Conservation (phyloP, 148 eudicot genomes). For the Spergularia bocconei region DNA sequence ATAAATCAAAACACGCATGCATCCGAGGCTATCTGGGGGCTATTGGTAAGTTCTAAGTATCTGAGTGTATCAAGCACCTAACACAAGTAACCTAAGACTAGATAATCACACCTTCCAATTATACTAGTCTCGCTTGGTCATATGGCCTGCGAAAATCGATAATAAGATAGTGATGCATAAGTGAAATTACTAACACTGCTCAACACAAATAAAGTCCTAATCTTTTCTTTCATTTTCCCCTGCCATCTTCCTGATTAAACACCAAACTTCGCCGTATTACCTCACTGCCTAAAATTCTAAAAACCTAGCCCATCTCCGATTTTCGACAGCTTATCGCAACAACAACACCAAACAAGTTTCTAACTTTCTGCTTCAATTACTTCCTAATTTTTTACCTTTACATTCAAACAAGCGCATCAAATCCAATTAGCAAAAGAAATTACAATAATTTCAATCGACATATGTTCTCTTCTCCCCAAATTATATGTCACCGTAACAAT, state of each 20-base stretch:
- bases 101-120: neutral
- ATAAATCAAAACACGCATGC: neutral
- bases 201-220: neutral
- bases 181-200: neutral
- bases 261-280: neutral
- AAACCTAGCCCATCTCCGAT: neutral
- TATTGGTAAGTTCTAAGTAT: neutral
- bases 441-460: neutral
- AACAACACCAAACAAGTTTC: neutral
- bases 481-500: neutral
- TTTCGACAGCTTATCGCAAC: neutral
- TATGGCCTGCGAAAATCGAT: neutral
- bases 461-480: neutral
- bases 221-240: neutral
- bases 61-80: neutral
- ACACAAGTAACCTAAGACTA: neutral
- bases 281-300: neutral
- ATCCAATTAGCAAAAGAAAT: too few species aligned
- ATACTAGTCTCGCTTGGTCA: neutral
- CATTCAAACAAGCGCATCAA: neutral
- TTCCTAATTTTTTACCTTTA: neutral
- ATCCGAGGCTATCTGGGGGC: neutral
- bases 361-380: too few species aligned
- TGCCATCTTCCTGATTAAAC: neutral
- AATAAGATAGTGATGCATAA: neutral